Evolutionary conservation across 2,329 filamentous ascomycete species (phyloP).

Genomic region (Pezizomycotina sp.): DNA sequence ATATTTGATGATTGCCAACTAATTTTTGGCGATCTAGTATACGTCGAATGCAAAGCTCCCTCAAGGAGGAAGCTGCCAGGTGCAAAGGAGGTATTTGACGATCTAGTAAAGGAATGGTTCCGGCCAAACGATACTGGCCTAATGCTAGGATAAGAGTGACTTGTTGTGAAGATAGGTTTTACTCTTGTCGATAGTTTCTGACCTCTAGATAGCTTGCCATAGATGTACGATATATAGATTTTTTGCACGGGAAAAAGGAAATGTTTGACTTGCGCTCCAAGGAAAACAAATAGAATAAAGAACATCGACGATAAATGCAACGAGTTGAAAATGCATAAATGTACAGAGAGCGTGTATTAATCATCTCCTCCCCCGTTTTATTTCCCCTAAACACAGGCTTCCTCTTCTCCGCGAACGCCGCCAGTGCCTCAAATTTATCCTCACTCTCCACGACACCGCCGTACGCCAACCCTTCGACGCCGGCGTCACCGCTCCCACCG

Average conservation of each 20-base stretch:
- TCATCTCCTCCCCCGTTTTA: conserved; percentile 2
- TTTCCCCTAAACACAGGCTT: conserved; percentile 48
- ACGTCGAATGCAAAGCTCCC: conserved; percentile 35
- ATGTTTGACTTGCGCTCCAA: too few relatives aligned
- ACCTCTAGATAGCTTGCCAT: too few relatives aligned
- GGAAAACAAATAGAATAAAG: not conserved
- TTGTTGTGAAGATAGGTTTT: not conserved
- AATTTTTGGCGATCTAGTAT: conserved; percentile 27
- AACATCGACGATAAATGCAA: too few relatives aligned
- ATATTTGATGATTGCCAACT: conserved; percentile 1
- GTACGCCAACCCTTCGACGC: conserved; percentile 73
- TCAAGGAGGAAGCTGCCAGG: conserved; percentile 32
- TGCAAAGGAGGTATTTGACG: conserved; percentile 33
- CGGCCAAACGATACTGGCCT: conserved; percentile 26
- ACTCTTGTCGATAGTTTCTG: not conserved
- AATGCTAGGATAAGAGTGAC: conserved; percentile 6
- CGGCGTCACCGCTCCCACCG: conserved; percentile 47
- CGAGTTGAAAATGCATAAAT: conserved; percentile 4
- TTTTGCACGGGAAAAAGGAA: too few relatives aligned
- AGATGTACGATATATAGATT: too few relatives aligned
- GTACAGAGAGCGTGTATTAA: conserved; percentile 2
- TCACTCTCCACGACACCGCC: conserved; percentile 65
- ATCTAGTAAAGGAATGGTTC: conserved; percentile 37
- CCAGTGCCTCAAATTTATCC: conserved; percentile 74
- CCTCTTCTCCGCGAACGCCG: conserved; percentile 65